A percentile compares a stretch with the other conserved stretches of the same genome.
Evolutionary conservation across 2,329 filamentous ascomycete species (phyloP).

Genomic region (Fusarium musae): DNA sequence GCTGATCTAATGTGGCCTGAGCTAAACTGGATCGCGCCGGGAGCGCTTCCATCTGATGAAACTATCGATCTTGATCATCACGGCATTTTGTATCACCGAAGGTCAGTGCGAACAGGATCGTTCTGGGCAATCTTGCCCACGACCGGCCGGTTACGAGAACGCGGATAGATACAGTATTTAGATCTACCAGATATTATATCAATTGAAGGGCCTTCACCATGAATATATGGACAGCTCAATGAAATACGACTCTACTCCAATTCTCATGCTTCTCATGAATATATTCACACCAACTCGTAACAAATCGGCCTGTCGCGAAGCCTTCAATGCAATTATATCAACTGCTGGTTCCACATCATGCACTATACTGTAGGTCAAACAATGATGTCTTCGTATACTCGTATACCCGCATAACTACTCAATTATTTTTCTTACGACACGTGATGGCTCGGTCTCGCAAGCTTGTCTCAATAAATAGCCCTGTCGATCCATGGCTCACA

Average conservation of each 20-base stretch:
- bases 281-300: neutral
- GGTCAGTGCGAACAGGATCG: neutral
- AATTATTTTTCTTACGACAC: neutral
- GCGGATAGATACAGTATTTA: neutral
- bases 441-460: neutral
- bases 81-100: neutral
- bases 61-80: neutral
- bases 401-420: neutral
- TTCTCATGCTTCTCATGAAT: neutral
- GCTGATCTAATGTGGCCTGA: neutral
- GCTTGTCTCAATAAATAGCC: neutral
- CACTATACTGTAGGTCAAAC: neutral
- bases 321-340: too few species aligned
- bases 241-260: neutral
- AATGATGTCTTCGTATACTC: too few species aligned
- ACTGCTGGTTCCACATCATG: neutral
- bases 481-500: neutral
- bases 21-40: neutral
- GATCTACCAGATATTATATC: too few species aligned
- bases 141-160: neutral
- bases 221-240: accelerated
- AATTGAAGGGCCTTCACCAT: neutral
- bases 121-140: neutral
- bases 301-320: neutral
- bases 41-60: neutral